phyloP scores from a whole-genome alignment of 345 rosid genomes.

The Barbarea vulgaris region DNA sequence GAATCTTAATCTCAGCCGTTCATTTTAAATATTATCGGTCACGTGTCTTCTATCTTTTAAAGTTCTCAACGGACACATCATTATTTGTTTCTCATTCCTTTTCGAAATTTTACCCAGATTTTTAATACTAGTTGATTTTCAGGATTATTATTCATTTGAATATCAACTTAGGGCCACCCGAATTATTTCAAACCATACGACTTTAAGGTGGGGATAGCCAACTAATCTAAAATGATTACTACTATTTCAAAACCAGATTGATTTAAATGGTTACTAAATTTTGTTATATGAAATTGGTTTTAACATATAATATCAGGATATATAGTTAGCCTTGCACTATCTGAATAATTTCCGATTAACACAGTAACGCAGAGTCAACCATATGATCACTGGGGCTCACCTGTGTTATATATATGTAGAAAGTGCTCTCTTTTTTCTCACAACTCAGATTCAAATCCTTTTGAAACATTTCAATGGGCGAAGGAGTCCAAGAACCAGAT shows the following conservation, averaged over 20 bases:
- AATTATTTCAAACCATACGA: conserved; percentile 18
- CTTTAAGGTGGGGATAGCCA: not conserved
- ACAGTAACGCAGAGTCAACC: conserved; percentile 14
- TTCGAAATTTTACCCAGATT: not conserved
- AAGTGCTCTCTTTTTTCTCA: conserved; percentile 4
- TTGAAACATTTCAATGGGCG: conserved; percentile 32
- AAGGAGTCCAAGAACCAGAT: conserved; percentile 29
- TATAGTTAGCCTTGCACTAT: not conserved
- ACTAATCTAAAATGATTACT: not conserved
- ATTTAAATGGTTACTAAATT: too few relatives aligned
- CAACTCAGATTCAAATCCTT: conserved; percentile 19
- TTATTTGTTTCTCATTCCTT: conserved; percentile 16
- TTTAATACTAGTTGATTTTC: not conserved
- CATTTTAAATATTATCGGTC: conserved; percentile 22
- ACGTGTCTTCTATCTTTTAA: conserved; percentile 29
- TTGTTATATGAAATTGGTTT: not conserved
- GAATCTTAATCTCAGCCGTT: conserved; percentile 48
- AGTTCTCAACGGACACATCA: conserved; percentile 49
- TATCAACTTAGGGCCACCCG: conserved; percentile 19
- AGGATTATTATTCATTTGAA: too few relatives aligned
- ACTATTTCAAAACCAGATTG: not conserved
- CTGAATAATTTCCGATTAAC: not conserved
- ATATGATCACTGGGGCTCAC: conserved; percentile 7
- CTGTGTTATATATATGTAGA: conserved; percentile 7
- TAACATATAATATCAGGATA: not conserved